These are phyloP conservation scores for Tremellales sp. DNA, from an alignment of 1,284 basidiomycete species.

Conservation along the genomic window DNA sequence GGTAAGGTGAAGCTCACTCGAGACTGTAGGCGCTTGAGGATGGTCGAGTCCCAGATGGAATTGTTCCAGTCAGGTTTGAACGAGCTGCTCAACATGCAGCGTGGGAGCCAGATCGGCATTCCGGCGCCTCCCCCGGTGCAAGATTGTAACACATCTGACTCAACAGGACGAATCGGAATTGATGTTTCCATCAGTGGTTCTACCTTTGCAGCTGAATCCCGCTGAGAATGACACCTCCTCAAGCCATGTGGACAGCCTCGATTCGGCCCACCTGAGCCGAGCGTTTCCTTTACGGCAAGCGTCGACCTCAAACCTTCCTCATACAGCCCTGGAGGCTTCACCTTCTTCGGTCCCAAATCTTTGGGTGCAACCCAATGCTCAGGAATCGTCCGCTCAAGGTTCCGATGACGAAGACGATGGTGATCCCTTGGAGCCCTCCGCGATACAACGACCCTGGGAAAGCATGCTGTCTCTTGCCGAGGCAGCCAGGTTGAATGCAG, in stretches of 20 bases:
- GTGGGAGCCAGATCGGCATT: too few relatives aligned
- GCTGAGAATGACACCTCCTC: background rate
- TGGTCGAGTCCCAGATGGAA: conserved; percentile 74
- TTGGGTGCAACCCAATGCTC: too few relatives aligned
- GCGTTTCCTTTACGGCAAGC: too few relatives aligned
- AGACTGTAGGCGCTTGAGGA: conserved; percentile 68
- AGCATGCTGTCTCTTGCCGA: conserved; percentile 47
- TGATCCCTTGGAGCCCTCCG: conserved; percentile 27
- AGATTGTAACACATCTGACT: too few relatives aligned
- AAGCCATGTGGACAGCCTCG: background rate
- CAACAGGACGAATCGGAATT: background rate
- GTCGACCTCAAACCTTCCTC: too few relatives aligned
- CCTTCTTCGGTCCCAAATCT: too few relatives aligned
- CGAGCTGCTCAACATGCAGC: conserved; percentile 60
- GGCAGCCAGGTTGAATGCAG: conserved; percentile 41
- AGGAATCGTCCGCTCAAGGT: conserved; percentile 55
- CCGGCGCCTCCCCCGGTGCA: too few relatives aligned
- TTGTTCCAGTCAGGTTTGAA: conserved; percentile 70
- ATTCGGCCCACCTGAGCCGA: too few relatives aligned
- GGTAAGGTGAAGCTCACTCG: conserved; percentile 4
- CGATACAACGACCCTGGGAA: conserved; percentile 33
- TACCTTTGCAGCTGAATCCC: background rate
- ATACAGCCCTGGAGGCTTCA: too few relatives aligned
- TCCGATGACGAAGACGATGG: conserved; percentile 28
- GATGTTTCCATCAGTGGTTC: background rate